phyloP scores from a whole-genome alignment of 225 moss, liverwort and hornwort species.

The Pseudisothecium myosuroides region DNA sequence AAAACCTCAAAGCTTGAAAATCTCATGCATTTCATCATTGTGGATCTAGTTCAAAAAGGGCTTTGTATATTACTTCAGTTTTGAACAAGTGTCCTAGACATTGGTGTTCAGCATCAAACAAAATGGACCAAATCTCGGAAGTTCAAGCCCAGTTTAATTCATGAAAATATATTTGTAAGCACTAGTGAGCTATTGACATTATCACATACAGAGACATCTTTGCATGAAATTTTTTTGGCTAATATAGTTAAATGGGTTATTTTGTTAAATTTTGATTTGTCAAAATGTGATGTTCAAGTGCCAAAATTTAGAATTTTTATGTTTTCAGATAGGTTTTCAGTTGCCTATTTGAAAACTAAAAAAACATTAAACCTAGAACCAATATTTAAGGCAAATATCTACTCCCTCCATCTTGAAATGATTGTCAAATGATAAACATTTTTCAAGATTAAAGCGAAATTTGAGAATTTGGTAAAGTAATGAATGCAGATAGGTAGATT shows the following conservation, averaged over 20 bases:
- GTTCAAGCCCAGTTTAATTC: not conserved
- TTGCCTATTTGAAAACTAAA: no score
- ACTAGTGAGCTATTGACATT: not conserved
- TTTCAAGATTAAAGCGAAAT: no score
- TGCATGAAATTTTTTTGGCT: not conserved
- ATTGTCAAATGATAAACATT: no score
- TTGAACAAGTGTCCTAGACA: not conserved
- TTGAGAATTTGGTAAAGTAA: no score
- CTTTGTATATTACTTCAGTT: not conserved
- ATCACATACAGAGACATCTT: no score
- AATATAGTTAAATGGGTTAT: not conserved
- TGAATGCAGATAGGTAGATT: no score
- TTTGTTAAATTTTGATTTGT: not conserved
- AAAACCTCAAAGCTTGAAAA: not conserved
- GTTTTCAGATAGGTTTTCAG: not conserved
- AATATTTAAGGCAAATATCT: not conserved
- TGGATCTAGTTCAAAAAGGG: not conserved
- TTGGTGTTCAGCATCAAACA: not conserved
- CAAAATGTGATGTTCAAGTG: not conserved
- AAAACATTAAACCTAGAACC: rapidly evolving
- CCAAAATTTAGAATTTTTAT: not conserved
- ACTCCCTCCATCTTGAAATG: no score
- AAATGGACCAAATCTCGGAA: not conserved
- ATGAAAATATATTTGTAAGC: not conserved
- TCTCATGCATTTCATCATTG: not conserved